phyloP scores from a whole-genome alignment of 176 grass and related monocot genomes.

The Paspalum vaginatum region DNA sequence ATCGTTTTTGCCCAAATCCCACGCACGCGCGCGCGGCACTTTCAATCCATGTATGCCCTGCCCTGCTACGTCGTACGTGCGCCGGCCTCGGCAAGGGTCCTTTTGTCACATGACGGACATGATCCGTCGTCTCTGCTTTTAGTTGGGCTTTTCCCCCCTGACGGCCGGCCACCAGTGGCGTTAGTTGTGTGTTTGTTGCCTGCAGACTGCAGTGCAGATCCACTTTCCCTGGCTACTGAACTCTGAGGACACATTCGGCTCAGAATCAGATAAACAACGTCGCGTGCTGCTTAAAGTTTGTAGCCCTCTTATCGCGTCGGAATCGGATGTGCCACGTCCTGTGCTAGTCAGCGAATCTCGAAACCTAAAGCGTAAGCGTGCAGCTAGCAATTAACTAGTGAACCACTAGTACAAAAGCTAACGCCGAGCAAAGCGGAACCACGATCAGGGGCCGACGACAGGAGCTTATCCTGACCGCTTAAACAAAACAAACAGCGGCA shows the following conservation, averaged over 20 bases:
- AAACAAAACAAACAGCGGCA: neutral
- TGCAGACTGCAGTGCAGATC: neutral
- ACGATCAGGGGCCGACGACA: slow-evolving; percentile 7
- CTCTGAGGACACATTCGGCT: neutral
- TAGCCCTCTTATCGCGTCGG: slow-evolving; percentile 16
- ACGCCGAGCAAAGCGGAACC: neutral
- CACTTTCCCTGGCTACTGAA: neutral
- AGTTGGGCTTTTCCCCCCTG: too few relatives aligned
- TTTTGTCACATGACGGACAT: too few relatives aligned
- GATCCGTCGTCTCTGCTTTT: too few relatives aligned
- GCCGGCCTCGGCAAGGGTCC: too few relatives aligned
- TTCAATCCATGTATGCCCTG: too few relatives aligned
- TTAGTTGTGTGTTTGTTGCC: too few relatives aligned
- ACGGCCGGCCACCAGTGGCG: too few relatives aligned
- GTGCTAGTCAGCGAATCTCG: slow-evolving; percentile 3
- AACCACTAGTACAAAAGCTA: neutral
- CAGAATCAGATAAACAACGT: neutral
- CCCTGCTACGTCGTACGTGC: too few relatives aligned
- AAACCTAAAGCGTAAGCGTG: neutral
- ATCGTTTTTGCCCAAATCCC: too few relatives aligned
- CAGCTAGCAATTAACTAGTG: neutral
- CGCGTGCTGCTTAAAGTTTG: neutral
- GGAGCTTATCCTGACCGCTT: slow-evolving; percentile 17
- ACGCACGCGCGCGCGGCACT: too few relatives aligned
- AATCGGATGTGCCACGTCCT: slow-evolving; percentile 34